Percentiles rank a stretch among this genome's conserved stretches.
Evolutionary conservation across 306 rosid genomes (phyloP).

Genomic region (Rosa multiflora): DNA sequence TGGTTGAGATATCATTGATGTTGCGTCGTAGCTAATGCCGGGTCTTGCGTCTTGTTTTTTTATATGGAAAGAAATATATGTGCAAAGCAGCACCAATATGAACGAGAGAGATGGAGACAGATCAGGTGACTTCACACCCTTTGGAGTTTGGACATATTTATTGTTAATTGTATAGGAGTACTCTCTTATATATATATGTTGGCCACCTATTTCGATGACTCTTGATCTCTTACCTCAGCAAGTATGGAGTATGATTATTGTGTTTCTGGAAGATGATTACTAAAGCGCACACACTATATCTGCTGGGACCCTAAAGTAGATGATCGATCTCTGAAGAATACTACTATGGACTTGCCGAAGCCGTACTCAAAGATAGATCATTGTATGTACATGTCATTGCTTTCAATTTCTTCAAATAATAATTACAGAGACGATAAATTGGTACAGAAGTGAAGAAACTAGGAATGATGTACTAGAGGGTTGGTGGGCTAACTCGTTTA

Average conservation of each 20-base stretch:
- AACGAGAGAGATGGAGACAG: not conserved
- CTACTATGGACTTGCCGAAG: not conserved
- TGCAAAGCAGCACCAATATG: not conserved
- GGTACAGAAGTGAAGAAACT: not conserved
- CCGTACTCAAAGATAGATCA: not conserved
- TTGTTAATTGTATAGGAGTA: not conserved
- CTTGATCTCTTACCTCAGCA: not conserved
- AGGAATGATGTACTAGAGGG: not conserved
- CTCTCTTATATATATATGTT: not conserved
- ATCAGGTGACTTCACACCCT: slow-evolving; percentile 1
- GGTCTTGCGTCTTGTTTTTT: not conserved
- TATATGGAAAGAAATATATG: not conserved
- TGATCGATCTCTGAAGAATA: slow-evolving; percentile 7
- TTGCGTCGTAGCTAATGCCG: not conserved
- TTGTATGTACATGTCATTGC: slow-evolving; percentile 19
- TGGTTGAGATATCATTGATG: not conserved
- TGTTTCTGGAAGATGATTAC: not conserved
- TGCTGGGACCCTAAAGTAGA: not conserved
- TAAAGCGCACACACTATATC: not conserved
- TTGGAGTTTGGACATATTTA: not conserved
- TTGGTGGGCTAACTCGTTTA: slow-evolving; percentile 17
- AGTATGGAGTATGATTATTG: not conserved
- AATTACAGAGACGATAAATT: not conserved
- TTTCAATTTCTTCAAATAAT: slow-evolving; percentile 14
- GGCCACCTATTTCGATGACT: slow-evolving; percentile 14